A percentile compares a stretch with the other conserved stretches of the same genome.
Evolutionary conservation across 2,329 filamentous ascomycete species (phyloP).

Genomic region (Penicillium sp.): DNA sequence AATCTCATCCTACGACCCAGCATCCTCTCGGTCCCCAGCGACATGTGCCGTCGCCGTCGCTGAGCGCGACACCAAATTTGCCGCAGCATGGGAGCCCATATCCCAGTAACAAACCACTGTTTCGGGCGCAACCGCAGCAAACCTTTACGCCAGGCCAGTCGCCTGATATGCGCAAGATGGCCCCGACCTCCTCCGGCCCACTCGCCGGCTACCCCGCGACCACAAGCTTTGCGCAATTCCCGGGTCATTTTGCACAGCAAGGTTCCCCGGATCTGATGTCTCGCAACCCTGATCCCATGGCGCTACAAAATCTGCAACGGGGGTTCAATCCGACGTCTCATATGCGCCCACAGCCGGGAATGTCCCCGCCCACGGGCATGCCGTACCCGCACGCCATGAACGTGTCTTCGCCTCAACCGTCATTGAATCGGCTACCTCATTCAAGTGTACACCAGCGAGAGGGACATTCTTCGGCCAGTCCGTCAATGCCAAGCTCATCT

Average conservation of each 20-base stretch:
- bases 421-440: conserved; percentile 26
- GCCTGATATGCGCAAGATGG: conserved; percentile 32
- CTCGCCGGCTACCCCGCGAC: conserved; percentile 28
- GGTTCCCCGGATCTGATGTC: conserved; percentile 28
- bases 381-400: conserved; percentile 27
- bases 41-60: conserved; percentile 28
- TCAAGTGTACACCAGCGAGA: conserved; percentile 20
- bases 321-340: conserved; percentile 30
- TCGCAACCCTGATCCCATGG: conserved; percentile 25
- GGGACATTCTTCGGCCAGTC: conserved; percentile 16
- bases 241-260: conserved; percentile 27
- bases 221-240: conserved; percentile 24
- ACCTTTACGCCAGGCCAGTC: conserved; percentile 23
- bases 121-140: conserved; percentile 26
- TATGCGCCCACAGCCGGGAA: conserved; percentile 24
- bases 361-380: conserved; percentile 26
- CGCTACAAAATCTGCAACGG: conserved; percentile 28
- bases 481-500: conserved; percentile 21
- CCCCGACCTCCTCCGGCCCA: conserved; percentile 27
- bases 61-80: conserved; percentile 21
- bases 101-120: conserved; percentile 24
- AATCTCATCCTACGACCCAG: conserved; percentile 16
- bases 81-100: conserved; percentile 26
- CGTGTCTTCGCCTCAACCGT: conserved; percentile 31
- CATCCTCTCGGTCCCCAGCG: conserved; percentile 19